Evolutionary conservation across 192 early-diverging fungal genomes (phyloP).

Genomic region (Rhizoclosmatium globosum): DNA sequence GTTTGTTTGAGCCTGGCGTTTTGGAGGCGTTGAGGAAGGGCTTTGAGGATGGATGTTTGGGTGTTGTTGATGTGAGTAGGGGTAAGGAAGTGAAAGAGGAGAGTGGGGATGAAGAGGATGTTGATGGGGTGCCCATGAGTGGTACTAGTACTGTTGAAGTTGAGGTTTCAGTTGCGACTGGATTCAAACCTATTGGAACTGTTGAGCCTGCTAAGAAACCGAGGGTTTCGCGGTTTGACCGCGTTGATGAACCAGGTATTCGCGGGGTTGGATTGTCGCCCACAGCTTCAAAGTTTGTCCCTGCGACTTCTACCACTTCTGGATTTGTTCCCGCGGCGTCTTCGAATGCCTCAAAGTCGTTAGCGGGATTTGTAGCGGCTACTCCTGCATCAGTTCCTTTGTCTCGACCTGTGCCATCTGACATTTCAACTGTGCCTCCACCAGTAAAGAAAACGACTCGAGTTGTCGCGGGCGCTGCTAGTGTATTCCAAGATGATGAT

Average conservation of each 20-base stretch:
- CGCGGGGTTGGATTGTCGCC: neutral
- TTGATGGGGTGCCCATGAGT: slow-evolving; percentile 57
- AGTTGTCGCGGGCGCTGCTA: slow-evolving; percentile 28
- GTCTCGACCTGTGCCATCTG: neutral
- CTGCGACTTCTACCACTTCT: neutral
- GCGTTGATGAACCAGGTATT: neutral
- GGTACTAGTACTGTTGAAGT: neutral
- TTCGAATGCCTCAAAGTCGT: neutral
- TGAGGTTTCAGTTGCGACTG: neutral
- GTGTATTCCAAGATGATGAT: slow-evolving; percentile 23
- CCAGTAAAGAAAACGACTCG: slow-evolving; percentile 3
- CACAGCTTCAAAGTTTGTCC: neutral
- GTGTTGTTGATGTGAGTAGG: slow-evolving; percentile 12
- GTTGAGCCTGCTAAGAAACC: neutral
- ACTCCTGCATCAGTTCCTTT: neutral
- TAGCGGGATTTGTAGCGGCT: neutral
- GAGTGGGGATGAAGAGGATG: slow-evolving; percentile 41
- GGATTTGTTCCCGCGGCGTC: neutral
- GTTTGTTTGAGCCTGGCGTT: slow-evolving; percentile 81
- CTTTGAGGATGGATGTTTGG: slow-evolving; percentile 55
- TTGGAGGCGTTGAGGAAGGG: slow-evolving; percentile 61
- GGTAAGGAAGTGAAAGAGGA: slow-evolving; percentile 1
- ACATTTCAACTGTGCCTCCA: neutral
- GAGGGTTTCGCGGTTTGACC: no score
- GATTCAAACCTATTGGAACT: slow-evolving; percentile 31